These are phyloP conservation scores for Phanerochaete sordida DNA, from an alignment of 768 basidiomycete species.

Conservation along the genomic window DNA sequence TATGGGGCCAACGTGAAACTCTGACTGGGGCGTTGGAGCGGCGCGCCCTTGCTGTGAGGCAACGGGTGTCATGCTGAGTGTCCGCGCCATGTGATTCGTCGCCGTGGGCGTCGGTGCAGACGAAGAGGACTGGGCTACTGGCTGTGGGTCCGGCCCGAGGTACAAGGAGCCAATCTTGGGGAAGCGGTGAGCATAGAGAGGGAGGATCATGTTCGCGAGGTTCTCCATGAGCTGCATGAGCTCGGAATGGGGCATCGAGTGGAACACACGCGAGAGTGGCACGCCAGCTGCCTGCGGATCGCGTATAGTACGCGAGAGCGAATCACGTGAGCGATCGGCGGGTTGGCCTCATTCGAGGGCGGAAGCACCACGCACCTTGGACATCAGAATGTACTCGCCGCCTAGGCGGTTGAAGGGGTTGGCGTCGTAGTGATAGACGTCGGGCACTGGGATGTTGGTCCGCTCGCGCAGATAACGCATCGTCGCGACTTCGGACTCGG, in stretches of 20 bases:
- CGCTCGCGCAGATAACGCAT: slow-evolving; percentile 74
- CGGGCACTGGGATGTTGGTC: slow-evolving; percentile 71
- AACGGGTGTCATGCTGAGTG: slow-evolving; percentile 10
- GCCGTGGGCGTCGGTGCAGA: slow-evolving; percentile 22
- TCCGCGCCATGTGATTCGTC: slow-evolving; percentile 8
- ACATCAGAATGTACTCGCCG: slow-evolving; percentile 85
- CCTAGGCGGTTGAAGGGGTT: slow-evolving; percentile 84
- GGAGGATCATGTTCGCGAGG: slow-evolving; percentile 63
- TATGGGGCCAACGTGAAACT: slow-evolving; percentile 72
- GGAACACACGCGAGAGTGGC: slow-evolving; percentile 67
- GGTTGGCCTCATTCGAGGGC: background rate
- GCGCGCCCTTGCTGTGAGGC: background rate
- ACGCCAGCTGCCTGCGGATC: slow-evolving; percentile 63
- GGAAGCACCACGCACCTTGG: slow-evolving; percentile 53
- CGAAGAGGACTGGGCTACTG: background rate
- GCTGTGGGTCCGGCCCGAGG: slow-evolving; percentile 36
- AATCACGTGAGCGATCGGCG: slow-evolving; percentile 8
- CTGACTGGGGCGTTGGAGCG: slow-evolving; percentile 14
- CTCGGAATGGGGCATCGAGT: slow-evolving; percentile 61
- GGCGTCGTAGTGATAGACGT: slow-evolving; percentile 72
- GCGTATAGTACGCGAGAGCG: background rate
- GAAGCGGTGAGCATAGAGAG: slow-evolving; percentile 77
- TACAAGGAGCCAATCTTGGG: slow-evolving; percentile 73
- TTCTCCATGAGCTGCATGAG: slow-evolving; percentile 65
- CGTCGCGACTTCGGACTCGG: slow-evolving; percentile 83